Evolutionary conservation across 192 early-diverging fungal genomes (phyloP).

Genomic region (Coemansia reversa): DNA sequence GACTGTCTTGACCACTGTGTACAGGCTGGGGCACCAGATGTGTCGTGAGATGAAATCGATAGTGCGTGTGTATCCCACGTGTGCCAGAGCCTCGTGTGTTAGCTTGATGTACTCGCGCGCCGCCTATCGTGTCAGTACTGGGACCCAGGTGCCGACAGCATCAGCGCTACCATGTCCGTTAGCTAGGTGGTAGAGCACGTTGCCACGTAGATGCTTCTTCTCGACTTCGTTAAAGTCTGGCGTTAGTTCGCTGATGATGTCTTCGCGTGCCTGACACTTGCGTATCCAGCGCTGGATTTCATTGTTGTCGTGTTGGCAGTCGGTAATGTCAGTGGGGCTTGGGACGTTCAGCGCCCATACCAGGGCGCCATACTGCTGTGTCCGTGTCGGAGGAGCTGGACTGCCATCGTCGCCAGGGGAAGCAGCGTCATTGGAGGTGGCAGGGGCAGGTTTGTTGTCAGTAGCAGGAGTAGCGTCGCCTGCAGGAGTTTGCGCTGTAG

Average conservation of each 20-base stretch:
- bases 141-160: conserved; percentile 7
- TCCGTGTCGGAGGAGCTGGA: not conserved
- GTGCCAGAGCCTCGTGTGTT: conserved; percentile 2
- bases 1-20: not conserved
- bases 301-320: conserved; percentile 3
- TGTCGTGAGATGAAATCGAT: not conserved
- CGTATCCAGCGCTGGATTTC: conserved; percentile 10
- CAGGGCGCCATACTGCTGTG: not conserved
- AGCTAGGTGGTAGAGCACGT: not conserved
- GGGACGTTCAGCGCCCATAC: not conserved
- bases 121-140: not conserved
- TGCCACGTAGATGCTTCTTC: not conserved
- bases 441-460: too few relatives aligned
- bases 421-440: too few relatives aligned
- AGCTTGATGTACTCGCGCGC: too few relatives aligned
- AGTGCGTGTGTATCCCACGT: conserved; percentile 12
- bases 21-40: not conserved
- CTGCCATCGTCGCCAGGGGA: not conserved
- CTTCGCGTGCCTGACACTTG: too few relatives aligned
- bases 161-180: not conserved
- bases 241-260: not conserved
- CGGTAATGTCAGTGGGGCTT: not conserved
- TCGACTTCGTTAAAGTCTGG: conserved; percentile 8
- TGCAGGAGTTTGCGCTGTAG: not conserved
- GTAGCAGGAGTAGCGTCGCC: too few relatives aligned